Percentiles rank a stretch among this genome's conserved stretches.
Conservation (phyloP, 345 rosid species). For the Ricinus communis region DNA sequence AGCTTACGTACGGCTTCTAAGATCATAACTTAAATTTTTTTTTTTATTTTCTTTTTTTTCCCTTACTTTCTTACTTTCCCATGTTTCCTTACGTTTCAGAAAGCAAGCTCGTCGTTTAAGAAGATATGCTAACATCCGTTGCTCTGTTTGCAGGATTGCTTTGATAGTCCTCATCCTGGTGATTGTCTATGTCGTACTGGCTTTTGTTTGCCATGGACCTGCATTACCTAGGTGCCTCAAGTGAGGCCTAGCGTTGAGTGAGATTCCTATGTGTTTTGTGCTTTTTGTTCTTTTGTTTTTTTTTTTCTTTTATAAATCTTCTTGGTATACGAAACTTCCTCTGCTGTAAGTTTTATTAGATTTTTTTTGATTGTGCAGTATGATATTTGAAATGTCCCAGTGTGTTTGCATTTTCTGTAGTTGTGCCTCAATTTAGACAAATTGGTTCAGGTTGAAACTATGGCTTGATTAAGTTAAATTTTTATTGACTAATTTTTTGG, state of each 20-base stretch:
- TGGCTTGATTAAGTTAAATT: conserved; percentile 8
- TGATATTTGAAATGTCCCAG: conserved; percentile 10
- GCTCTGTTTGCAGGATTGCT: conserved; percentile 53
- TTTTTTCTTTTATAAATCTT: not conserved
- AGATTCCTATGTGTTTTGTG: conserved; percentile 18
- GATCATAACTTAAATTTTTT: not conserved
- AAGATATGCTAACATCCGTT: conserved; percentile 4
- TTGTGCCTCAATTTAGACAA: conserved; percentile 15
- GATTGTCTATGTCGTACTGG: conserved; percentile 66
- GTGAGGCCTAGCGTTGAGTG: conserved; percentile 32
- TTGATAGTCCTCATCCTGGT: conserved; percentile 56
- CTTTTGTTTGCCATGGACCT: conserved; percentile 78
- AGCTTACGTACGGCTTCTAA: conserved; percentile 65
- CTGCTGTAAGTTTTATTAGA: not conserved
- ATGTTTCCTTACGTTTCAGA: not conserved
- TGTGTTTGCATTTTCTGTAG: not conserved
- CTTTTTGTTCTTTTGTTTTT: conserved; percentile 2
- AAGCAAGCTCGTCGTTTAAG: not conserved
- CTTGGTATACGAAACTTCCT: conserved; percentile 8
- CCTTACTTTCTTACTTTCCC: too few relatives aligned
- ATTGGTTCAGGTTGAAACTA: conserved; percentile 13
- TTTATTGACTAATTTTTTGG: not conserved
- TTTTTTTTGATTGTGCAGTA: conserved; percentile 19
- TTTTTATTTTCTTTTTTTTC: not conserved
- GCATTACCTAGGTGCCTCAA: conserved; percentile 71